Conservation (phyloP, 148 eudicot genomes). For the Silene latifolia region DNA sequence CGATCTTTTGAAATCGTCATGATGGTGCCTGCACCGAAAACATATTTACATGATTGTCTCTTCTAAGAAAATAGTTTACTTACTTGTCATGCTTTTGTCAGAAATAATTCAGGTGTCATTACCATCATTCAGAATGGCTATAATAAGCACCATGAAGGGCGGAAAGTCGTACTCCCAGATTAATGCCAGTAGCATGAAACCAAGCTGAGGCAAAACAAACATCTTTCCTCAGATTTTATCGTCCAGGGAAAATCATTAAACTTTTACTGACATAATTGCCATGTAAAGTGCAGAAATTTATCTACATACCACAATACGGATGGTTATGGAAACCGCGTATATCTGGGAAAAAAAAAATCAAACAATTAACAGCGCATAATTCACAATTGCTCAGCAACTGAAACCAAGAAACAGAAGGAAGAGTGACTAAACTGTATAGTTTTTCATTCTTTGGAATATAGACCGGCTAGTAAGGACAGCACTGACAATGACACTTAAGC, state of each 20-base stretch:
- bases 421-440: constrained; percentile 47
- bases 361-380: not conserved
- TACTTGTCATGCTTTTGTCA: no score
- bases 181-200: constrained; percentile 63
- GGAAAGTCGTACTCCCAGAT: constrained; percentile 82
- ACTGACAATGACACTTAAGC: constrained; percentile 65
- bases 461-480: constrained; percentile 77
- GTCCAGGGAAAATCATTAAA: not conserved
- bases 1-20: constrained; percentile 76
- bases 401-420: not conserved
- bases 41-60: not conserved
- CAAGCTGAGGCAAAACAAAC: constrained; percentile 44
- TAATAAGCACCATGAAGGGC: constrained; percentile 73
- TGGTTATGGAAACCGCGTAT: constrained; percentile 69
- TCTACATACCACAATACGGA: constrained; percentile 65
- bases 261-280: not conserved
- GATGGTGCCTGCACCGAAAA: constrained; percentile 54
- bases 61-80: no score
- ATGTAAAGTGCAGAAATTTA: not conserved
- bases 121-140: constrained; percentile 72
- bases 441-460: constrained; percentile 73
- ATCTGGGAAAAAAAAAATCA: constrained; percentile 45
- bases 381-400: not conserved
- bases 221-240: not conserved
- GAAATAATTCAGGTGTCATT: constrained; percentile 16